phyloP scores from a whole-genome alignment of 208 protist species.

The Wallacemonas sp. region DNA sequence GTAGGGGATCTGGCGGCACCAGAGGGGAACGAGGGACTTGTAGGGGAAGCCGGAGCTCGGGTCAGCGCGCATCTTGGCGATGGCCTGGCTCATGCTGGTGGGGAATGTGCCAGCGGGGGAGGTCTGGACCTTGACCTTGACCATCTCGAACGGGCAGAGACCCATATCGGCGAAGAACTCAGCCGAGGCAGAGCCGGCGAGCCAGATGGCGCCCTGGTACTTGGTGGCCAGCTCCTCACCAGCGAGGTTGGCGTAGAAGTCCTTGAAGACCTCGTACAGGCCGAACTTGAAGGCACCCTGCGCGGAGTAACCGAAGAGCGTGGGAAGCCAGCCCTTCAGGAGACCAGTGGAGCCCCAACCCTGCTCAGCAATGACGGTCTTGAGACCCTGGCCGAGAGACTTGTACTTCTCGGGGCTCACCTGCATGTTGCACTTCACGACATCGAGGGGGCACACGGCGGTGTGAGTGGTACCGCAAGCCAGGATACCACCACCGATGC shows the following conservation, averaged over 20 bases:
- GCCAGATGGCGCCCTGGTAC: constrained; percentile 84
- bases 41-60: constrained; percentile 84
- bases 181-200: constrained; percentile 92
- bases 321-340: constrained; percentile 91
- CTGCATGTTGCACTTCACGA: constrained; percentile 97
- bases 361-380: constrained; percentile 66
- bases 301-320: constrained; percentile 90
- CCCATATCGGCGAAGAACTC: constrained; percentile 97
- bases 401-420: constrained; percentile 89
- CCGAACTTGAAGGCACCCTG: constrained; percentile 96
- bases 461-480: constrained; percentile 95
- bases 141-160: constrained; percentile 95
- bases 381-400: constrained; percentile 69
- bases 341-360: constrained; percentile 73
- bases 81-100: constrained; percentile 61
- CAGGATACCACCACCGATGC: constrained; percentile 92
- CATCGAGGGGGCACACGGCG: constrained; percentile 93
- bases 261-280: constrained; percentile 95
- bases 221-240: constrained; percentile 83
- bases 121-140: constrained; percentile 94
- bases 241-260: constrained; percentile 83
- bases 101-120: constrained; percentile 81
- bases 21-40: constrained; percentile 90
- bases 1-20: constrained; percentile 95
- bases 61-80: constrained; percentile 72